A percentile compares a stretch with the other conserved stretches of the same genome.
phyloP scores from a whole-genome alignment of 75 land plant species.

The Ceratopteris richardii region DNA sequence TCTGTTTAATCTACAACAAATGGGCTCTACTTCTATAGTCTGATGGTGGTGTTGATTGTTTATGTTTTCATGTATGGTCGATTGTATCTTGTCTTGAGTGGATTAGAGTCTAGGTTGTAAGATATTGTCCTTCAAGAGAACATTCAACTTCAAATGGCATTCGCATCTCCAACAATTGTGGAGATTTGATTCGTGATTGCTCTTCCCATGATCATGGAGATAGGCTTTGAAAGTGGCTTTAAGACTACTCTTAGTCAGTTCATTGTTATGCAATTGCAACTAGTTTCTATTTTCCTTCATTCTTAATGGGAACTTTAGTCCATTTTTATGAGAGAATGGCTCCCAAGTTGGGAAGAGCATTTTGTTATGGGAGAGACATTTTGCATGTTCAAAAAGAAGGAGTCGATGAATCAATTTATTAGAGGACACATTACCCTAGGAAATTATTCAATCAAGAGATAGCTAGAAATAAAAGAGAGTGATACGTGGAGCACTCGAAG shows the following conservation, averaged over 20 bases:
- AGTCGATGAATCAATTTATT: no score
- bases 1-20: constrained; percentile 89
- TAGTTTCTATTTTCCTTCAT: constrained; percentile 94
- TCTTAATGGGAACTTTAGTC: constrained; percentile 88
- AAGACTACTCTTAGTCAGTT: constrained; percentile 88
- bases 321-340: constrained; percentile 97
- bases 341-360: no score
- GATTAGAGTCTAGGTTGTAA: constrained; percentile 58
- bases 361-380: no score
- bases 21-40: constrained; percentile 84
- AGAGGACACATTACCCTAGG: no score
- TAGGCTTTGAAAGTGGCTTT: constrained; percentile 91
- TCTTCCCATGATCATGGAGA: constrained; percentile 97
- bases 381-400: no score
- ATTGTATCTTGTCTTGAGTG: constrained; percentile 89
- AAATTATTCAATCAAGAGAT: no score
- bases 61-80: constrained; percentile 93
- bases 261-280: constrained; percentile 87
- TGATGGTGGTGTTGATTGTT: constrained; percentile 85
- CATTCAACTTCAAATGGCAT: constrained; percentile 63
- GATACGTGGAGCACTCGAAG: no score
- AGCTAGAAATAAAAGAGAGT: no score
- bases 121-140: constrained; percentile 38
- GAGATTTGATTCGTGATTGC: constrained; percentile 91
- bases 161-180: constrained; percentile 96